Evolutionary conservation across 1,284 basidiomycete species (phyloP).

Genomic region (Tremellales sp.): DNA sequence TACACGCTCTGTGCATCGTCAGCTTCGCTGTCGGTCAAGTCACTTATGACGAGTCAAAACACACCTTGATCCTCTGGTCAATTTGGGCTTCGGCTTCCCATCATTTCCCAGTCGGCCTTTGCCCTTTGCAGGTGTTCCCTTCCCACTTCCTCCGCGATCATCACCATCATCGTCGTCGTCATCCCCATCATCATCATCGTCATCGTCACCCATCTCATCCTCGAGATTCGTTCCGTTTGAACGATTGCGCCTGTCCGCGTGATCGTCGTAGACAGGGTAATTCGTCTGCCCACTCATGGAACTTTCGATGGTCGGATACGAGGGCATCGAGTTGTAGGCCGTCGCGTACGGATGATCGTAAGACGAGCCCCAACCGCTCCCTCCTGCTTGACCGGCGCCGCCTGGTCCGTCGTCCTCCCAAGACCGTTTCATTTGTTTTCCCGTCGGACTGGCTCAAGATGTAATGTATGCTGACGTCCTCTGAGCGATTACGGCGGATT

Average conservation of each 20-base stretch:
- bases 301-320: conserved; percentile 6
- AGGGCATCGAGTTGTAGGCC: conserved; percentile 33
- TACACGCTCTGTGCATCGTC: conserved; percentile 28
- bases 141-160: conserved; percentile 15
- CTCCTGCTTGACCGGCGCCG: neutral
- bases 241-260: conserved; percentile 16
- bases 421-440: conserved; percentile 16
- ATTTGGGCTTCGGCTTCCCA: conserved; percentile 63
- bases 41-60: too few species aligned
- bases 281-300: neutral
- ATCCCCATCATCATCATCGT: conserved; percentile 28
- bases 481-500: too few species aligned
- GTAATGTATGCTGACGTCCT: too few species aligned
- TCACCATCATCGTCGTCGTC: conserved; percentile 34
- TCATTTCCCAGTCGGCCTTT: conserved; percentile 30
- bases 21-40: neutral
- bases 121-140: conserved; percentile 15
- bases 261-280: neutral
- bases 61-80: conserved; percentile 81
- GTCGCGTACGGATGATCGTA: conserved; percentile 38
- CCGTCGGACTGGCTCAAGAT: neutral
- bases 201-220: conserved; percentile 14
- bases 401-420: conserved; percentile 12
- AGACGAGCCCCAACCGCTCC: neutral
- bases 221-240: conserved; percentile 6